These are phyloP conservation scores for Ceratocystis alfenasii DNA, from an alignment of 2,329 filamentous ascomycete genomes.

Conservation along the genomic window DNA sequence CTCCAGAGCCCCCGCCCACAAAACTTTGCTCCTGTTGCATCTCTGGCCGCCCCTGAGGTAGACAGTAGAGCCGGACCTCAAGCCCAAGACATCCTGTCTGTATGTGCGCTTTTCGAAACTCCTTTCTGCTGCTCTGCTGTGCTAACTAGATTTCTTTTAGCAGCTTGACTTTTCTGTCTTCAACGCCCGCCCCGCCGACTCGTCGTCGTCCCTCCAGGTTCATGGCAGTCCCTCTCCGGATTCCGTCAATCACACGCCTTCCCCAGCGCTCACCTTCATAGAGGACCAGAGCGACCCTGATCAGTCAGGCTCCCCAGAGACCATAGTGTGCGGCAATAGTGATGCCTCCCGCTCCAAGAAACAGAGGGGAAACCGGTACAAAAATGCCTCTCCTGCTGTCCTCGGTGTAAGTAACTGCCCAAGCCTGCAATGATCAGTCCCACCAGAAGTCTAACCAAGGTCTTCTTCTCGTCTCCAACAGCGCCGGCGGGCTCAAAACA, in stretches of 20 bases:
- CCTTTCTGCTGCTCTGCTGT: neutral
- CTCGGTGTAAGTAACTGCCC: slow-evolving; percentile 33
- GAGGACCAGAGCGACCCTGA: slow-evolving; percentile 12
- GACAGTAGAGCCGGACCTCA: neutral
- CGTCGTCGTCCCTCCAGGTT: neutral
- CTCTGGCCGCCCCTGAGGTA: neutral
- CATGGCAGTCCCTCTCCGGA: neutral
- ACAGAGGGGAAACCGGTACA: slow-evolving; percentile 42
- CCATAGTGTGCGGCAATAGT: neutral
- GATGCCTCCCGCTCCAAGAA: slow-evolving; percentile 32
- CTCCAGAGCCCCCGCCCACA: neutral
- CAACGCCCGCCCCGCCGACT: neutral
- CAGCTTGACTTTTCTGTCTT: slow-evolving; percentile 7
- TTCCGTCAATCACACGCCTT: neutral
- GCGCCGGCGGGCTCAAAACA: slow-evolving; percentile 29
- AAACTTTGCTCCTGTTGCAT: neutral
- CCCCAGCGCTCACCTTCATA: slow-evolving; percentile 16
- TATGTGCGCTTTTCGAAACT: neutral
- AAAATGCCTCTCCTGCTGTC: slow-evolving; percentile 40
- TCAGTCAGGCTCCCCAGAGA: slow-evolving; percentile 26
- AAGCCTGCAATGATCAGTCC: neutral
- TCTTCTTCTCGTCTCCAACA: slow-evolving; percentile 16
- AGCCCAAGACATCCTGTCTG: neutral
- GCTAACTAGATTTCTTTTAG: neutral
- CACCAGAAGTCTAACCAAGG: slow-evolving; percentile 14